phyloP scores from a whole-genome alignment of 176 grass and related monocot species.

The Avena sativa region DNA sequence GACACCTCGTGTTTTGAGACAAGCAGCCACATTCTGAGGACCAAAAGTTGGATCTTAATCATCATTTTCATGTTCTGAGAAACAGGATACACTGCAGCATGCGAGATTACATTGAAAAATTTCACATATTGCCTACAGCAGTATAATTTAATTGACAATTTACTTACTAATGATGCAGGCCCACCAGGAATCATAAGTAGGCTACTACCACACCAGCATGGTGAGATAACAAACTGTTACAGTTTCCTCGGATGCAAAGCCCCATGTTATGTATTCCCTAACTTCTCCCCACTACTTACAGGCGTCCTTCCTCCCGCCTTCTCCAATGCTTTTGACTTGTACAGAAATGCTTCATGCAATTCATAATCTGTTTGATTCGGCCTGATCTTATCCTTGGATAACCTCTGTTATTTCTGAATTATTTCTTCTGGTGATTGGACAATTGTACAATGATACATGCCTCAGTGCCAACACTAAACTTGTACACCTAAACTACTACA shows the following conservation, averaged over 20 bases:
- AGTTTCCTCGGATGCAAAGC: conserved; percentile 23
- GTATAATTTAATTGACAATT: neutral
- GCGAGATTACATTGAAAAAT: neutral
- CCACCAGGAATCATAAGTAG: conserved; percentile 25
- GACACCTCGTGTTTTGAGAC: neutral
- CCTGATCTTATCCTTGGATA: conserved; percentile 24
- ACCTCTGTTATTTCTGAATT: conserved; percentile 20
- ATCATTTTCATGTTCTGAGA: conserved; percentile 1
- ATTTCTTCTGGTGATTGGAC: conserved; percentile 26
- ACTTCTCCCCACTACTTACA: conserved; percentile 10
- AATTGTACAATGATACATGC: conserved; percentile 47
- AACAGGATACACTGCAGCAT: conserved; percentile 16
- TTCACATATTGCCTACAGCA: neutral
- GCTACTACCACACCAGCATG: neutral
- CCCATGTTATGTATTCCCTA: neutral
- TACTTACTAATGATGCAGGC: conserved; percentile 12
- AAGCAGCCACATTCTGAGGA: neutral
- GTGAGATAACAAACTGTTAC: neutral
- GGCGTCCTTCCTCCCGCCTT: neutral
- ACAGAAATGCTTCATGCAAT: conserved; percentile 1
- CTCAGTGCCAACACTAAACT: conserved; percentile 38
- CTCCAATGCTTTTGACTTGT: neutral
- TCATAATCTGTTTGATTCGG: conserved; percentile 29
- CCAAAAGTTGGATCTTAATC: neutral
- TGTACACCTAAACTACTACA: conserved; percentile 44